Evolutionary conservation across 2,329 filamentous ascomycete species (phyloP).

Genomic region (Lecanicillium sp.): DNA sequence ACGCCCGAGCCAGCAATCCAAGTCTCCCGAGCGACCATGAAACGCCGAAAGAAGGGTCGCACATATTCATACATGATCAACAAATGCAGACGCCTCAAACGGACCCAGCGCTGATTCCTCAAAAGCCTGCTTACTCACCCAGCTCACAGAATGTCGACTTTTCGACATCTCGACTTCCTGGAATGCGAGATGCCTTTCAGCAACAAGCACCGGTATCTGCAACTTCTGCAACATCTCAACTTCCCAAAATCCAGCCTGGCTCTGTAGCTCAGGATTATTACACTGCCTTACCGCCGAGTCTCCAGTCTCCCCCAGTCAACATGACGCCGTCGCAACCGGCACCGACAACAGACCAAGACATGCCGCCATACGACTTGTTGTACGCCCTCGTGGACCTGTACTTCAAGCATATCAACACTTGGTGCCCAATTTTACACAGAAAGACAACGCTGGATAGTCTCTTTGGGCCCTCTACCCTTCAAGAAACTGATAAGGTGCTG

Average conservation of each 20-base stretch:
- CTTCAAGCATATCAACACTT: constrained; percentile 73
- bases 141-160: constrained; percentile 42
- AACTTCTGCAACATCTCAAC: constrained; percentile 28
- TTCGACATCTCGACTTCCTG: constrained; percentile 36
- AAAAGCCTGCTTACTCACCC: constrained; percentile 46
- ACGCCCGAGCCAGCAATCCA: constrained; percentile 39
- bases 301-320: constrained; percentile 51
- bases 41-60: constrained; percentile 40
- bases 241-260: constrained; percentile 27
- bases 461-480: constrained; percentile 67
- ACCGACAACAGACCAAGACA: constrained; percentile 46
- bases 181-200: constrained; percentile 41
- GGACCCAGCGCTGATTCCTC: constrained; percentile 51
- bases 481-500: constrained; percentile 74
- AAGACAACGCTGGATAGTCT: constrained; percentile 73
- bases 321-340: constrained; percentile 28
- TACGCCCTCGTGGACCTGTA: constrained; percentile 68
- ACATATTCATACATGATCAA: constrained; percentile 42
- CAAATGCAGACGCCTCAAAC: constrained; percentile 43
- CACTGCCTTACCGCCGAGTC: constrained; percentile 29
- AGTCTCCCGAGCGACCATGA: constrained; percentile 48
- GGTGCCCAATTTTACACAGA: constrained; percentile 86
- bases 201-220: constrained; percentile 32
- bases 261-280: constrained; percentile 43
- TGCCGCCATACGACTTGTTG: constrained; percentile 66